Evolutionary conservation across 805 yeast genomes (phyloP), one percentile per base, ranked within the genome.

Genomic region (Candida dajiaensis): DNA sequence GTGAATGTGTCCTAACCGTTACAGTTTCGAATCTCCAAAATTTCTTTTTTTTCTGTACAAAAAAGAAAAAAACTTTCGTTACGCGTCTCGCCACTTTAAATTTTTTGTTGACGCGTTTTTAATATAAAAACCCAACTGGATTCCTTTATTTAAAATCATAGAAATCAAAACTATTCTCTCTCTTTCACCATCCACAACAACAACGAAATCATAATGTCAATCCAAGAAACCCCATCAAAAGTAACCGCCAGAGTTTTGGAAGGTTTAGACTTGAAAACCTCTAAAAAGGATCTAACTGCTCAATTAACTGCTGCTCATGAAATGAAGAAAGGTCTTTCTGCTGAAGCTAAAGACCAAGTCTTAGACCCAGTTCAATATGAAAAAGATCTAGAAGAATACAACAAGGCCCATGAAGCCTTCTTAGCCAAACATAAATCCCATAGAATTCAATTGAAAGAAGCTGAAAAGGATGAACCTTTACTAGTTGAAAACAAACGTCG

Each of bases 391-490:
- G 46, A 38, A 47, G 53, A 23, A 54, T 55, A 54, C 38, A 51
- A 59, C 31, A 63, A 64, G 45, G 67, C 62, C 29, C 94, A 85
- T 66, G 57, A 69, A 50, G 65, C 69, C 41, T 85, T 85, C 67
- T 71, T 85, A 61, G 65, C 66, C 33, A 68, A 72, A 51, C 92
- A 85, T 69, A 76, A 71, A 56, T 80, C 76, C 26, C 89, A 85
- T 66, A 83, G 95, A 71, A 86, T 81, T 59, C 51, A 75, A 52
- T 72, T 92, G 62, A 83, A 83, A 72, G 87, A 72, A 51, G 58
- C 78, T 59, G 97, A 92, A 73, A 78, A 79, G 67, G 85, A 86
- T 47, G 99, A 92, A 76, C 98, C 98, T 1, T 70, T 92, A 61
- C 77, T 92, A 61, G 62, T 66, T 44, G 97, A 89, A 70, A 94